Base-by-base conservation (phyloP, 768 basidiomycete species). In the Tricholoma flavovirens region DNA sequence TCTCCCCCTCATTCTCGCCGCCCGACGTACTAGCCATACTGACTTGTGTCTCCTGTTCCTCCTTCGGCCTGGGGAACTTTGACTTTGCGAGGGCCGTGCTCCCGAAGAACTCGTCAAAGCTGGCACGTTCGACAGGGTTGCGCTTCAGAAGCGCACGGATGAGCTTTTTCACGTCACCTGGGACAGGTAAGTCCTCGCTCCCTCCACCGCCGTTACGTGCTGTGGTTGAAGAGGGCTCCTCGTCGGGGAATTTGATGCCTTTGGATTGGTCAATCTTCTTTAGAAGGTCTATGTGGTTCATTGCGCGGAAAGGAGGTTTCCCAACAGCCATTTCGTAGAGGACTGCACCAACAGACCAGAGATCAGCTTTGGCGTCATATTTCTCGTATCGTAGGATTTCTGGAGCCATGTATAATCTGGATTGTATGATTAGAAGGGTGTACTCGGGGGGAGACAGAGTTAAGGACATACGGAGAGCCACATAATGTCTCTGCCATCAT, bases 341-440 rank as follows among this genome's bases (percentile, higher is more conserved):
- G 21, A 99, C 95, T 0, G 97, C 93, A 5, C 97, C 97, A 48
- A 98, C 94, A 29, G 93, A 95, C 97, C 97, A 99, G 1, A 99
- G 78, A 68, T 99, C 97, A 10, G 92, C 97, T 68, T 93, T 96
- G 17, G 95, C 95, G 68, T 97, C 94, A 71, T 99, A 98, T 68
- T 95, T 95, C 73, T 98, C 88, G 69, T 97, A 97, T 14, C 91
- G 84, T 10, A 99, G 75, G 64, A 99, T 98, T 72, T 99, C 97
- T 0, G 97, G 97, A 0, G 97, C 97, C 97, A 98, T 99, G 73
- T 99, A 99, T 29, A 99, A 73, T 49, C 93, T 94, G 55, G n/a
- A 5, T 19, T 36, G 36, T 21, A 1, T 59, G 55, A 10, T 50
- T 43, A 60, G 51, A 29, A 46, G 51, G 33, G 10, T 17, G 22